Base-by-base conservation (phyloP, 192 early-diverging fungal species). In the Coemansia asiatica region DNA sequence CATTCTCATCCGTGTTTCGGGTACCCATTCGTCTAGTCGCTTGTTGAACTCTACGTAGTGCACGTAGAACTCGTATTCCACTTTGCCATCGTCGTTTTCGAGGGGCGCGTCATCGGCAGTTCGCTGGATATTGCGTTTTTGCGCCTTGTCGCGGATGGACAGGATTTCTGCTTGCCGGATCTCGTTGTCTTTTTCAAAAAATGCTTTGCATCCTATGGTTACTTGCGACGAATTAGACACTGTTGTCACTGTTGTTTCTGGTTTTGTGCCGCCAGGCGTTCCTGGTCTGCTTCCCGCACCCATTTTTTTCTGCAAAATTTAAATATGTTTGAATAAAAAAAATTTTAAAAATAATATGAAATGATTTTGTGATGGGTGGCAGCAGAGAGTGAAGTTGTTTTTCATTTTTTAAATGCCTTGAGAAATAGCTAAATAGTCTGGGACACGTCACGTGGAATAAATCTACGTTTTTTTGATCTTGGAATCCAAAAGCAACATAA, bases 41-140 rank as follows among this genome's bases (percentile, higher is more conserved):
- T 99, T 99, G 87, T 99, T 99, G 83, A 92, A 98, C 58, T 93
- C 90, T 6, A 95, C 87, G 68, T 95, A 96, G 74, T 98, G 97
- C 16, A 98, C 94, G 75, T 98, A 98, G 69, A 92, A 96, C 83
- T 94, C 87, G 35, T 84, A 79, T 27, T 74, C 75, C 1, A 78
- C 56, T 15, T 56, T 62, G 18, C 70, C 72, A n/a, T 75, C 65
- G 36, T 61, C 61, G 40, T 36, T 49, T 16, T 78, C 67, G 4
- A 82, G 65, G 22, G 79, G 84, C 19, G 83, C 67, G 55, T 87
- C 79, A 3, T 82, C 71, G 21, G 81, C 72, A 6, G 69, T 67
- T 56, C 73, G 79, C 33, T 79, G 70, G 23, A 77, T 74, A 61
- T 59, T 79, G 60, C 51, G 81, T 51, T 28, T 83, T 55, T 63